Conservation (phyloP, 768 basidiomycete species). For the Boletus edulis region DNA sequence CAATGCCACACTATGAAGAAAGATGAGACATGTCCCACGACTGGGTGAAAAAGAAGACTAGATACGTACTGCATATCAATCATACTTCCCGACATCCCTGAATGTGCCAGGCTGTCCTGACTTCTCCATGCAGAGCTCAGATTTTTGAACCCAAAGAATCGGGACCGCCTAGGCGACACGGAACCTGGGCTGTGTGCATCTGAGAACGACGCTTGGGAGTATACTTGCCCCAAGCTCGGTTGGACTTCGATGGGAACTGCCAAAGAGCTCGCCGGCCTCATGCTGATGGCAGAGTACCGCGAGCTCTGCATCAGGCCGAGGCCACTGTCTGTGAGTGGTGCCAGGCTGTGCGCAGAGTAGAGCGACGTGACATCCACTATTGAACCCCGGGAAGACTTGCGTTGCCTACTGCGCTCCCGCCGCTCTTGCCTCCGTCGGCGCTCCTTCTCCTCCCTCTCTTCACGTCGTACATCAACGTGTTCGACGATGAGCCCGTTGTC, state of each 20-base stretch:
- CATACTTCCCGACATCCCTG: constrained; percentile 85
- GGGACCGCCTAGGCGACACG: constrained; percentile 61
- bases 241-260: constrained; percentile 59
- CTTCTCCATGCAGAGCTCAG: constrained; percentile 72
- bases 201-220: constrained; percentile 79
- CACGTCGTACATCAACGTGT: constrained; percentile 77
- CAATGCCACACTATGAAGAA: constrained; percentile 60
- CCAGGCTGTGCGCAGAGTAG: constrained; percentile 62
- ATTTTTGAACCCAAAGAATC: constrained; percentile 78
- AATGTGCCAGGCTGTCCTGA: constrained; percentile 78
- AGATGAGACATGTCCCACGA: constrained; percentile 7
- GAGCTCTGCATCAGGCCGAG: constrained; percentile 55
- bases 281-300: constrained; percentile 54
- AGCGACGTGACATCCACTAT: constrained; percentile 70
- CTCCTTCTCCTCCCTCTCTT: constrained; percentile 74
- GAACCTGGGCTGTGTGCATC: constrained; percentile 76
- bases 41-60: neutral
- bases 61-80: constrained; percentile 85
- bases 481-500: constrained; percentile 91
- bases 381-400: constrained; percentile 74
- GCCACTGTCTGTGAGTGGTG: constrained; percentile 56
- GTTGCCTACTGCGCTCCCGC: constrained; percentile 50
- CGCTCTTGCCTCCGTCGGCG: constrained; percentile 68
- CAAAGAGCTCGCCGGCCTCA: constrained; percentile 60
- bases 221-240: constrained; percentile 57